Base-by-base conservation (phyloP, 345 rosid genomes). In the Syzygium aqueum region DNA sequence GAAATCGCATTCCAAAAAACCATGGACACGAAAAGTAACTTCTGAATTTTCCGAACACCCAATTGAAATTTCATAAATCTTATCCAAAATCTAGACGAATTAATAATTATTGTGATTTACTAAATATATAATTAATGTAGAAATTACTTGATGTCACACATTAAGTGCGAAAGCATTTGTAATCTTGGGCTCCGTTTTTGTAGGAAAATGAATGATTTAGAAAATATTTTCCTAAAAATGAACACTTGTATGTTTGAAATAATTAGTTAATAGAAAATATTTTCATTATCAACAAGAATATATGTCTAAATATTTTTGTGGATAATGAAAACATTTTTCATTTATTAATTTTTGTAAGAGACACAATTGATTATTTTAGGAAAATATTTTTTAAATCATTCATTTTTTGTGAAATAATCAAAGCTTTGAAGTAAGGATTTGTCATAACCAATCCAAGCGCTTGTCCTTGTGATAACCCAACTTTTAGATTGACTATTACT, bases 241-340 rank as follows among this genome's bases (percentile, higher is more conserved):
- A 53, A 1, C 7, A 5, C 56, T 53, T 16, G 56, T 53, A 53
- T 53, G 22, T 21, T 53, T 16, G 56, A 53, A 53, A 53, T 11
- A 12, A 51, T 53, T 53, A 53, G 22, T 53, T 2, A 17, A 53
- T 53, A 7, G 7, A 53, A 53, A 6, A 53, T 53, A 17, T 17
- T 53, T 6, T 16, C 22, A 53, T 16, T 53, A 53, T 53, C 56
- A 16, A 16, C 22, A 16, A 53, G 7, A 53, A 53, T 2, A 16
- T 16, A 5, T 16, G 1, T 63, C 37, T 13, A 63, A 63, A 63
- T 0, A 28, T 63, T 28, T 61, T 61, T 63, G 17, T 6, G 19
- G 3, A 14, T 3, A 11, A 27, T 0, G 5, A 63, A n/a, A n/a
- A 3, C 1, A 63, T 6, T 14, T 14, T 63, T 63, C 9, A 13